phyloP scores from a whole-genome alignment of 129 eudicot genomes.

The Chrysanthemum seticuspe region DNA sequence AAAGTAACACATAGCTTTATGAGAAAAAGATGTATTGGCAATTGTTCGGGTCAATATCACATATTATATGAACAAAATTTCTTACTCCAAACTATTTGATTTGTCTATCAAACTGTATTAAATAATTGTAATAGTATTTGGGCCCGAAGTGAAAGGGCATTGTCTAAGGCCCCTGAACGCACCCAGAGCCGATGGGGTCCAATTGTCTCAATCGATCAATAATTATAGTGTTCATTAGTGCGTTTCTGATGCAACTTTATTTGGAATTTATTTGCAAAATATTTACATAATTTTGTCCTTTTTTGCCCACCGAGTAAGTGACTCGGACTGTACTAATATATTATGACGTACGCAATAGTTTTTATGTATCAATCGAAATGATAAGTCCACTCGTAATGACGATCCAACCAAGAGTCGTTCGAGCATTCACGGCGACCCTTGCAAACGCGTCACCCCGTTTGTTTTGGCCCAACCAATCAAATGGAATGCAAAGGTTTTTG shows the following conservation, averaged over 20 bases:
- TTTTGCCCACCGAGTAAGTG: conserved; percentile 3
- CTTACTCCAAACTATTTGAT: neutral
- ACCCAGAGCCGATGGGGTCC: conserved; percentile 16
- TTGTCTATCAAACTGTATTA: neutral
- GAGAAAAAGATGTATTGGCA: neutral
- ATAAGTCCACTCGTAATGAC: no score
- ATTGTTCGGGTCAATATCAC: neutral
- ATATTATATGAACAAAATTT: no score
- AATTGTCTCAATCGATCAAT: neutral
- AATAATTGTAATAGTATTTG: neutral
- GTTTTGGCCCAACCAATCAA: no score
- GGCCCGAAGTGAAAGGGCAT: conserved; percentile 18
- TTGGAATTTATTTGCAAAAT: conserved; percentile 21
- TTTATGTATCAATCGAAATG: no score
- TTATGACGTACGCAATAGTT: no score
- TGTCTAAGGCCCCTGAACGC: conserved; percentile 13
- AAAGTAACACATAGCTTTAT: no score
- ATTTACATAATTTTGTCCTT: conserved; percentile 8
- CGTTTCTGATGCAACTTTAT: conserved; percentile 29
- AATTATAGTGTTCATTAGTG: conserved; percentile 19
- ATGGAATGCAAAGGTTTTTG: no score
- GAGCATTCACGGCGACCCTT: no score
- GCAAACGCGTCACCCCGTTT: no score
- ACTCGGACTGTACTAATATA: conserved; percentile 1
- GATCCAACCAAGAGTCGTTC: no score